These are phyloP conservation scores for Fusarium sp. DNA, from an alignment of 2,329 filamentous ascomycete species.

Conservation along the genomic window DNA sequence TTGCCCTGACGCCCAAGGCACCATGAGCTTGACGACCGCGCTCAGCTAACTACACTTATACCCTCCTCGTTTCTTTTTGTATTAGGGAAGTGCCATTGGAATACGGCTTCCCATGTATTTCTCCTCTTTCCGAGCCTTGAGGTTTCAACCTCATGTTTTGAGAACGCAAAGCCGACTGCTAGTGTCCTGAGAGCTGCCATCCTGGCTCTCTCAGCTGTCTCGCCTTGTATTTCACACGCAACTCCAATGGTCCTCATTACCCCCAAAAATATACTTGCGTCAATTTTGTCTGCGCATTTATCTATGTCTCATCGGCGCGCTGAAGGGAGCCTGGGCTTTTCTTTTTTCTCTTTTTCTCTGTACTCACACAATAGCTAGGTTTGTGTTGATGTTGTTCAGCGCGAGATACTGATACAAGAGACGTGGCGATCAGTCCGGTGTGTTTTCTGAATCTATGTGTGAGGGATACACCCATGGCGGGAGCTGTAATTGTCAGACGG, in stretches of 20 bases:
- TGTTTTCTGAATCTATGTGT: conserved; percentile 14
- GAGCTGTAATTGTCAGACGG: conserved; percentile 30
- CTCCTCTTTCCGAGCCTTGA: conserved; percentile 16
- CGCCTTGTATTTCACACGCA: conserved; percentile 7
- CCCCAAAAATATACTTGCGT: conserved; percentile 10
- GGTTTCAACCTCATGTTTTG: conserved; percentile 10
- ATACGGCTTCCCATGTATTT: conserved; percentile 14
- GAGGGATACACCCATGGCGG: conserved; percentile 7
- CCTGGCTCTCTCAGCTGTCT: conserved; percentile 10
- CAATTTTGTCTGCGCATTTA: conserved; percentile 1
- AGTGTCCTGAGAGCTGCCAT: conserved; percentile 1
- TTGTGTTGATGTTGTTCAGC: neutral
- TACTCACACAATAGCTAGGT: neutral
- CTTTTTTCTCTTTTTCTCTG: conserved; percentile 3
- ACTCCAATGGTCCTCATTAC: conserved; percentile 11
- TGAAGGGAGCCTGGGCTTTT: neutral
- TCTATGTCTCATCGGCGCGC: conserved; percentile 1
- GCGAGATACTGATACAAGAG: conserved; percentile 10
- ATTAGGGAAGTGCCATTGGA: conserved; percentile 15
- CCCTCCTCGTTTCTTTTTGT: conserved; percentile 35
- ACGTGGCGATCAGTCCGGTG: conserved; percentile 18
- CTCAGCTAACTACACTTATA: conserved; percentile 37
- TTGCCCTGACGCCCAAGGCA: conserved; percentile 1
- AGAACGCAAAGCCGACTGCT: conserved; percentile 6
- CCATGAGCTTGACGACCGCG: conserved; percentile 22